Evolutionary conservation across 2,329 filamentous ascomycete genomes (phyloP), one percentile per base, ranked within the genome.

Genomic region (Trichoderma breve): DNA sequence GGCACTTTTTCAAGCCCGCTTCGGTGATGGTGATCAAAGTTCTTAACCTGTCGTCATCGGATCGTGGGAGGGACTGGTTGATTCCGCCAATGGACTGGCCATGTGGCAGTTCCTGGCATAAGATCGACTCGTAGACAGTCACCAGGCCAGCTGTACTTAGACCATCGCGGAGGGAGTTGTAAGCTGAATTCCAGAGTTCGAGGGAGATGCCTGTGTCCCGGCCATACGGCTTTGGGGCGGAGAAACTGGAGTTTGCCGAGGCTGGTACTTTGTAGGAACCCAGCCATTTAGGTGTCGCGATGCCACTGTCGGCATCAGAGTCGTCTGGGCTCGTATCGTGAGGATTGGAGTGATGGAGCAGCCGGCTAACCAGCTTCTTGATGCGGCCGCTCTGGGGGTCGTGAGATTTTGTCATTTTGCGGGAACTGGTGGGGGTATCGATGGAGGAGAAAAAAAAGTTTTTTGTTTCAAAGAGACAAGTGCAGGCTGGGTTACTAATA

Each of bases 121-220:
- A 75, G 61, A 82, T 82, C 66, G 74, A 76, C 72, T 82, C 81
- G 73, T 82, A 82, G 3, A 80, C 78, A 12, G 78, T 72, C 3
- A 81, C 80, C 11, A 82, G 77, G 8, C 76, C 78, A 7, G 77
- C 70, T 14, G 79, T 79, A 34, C 75, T 74, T 14, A 76, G 73
- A 12, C 78, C 76, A 60, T 79, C 76, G 34, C 80, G 77, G 15
- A 82, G 75, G 1, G 73, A 64, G 62, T 81, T 78, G 66, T 82
- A 82, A 5, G 79, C 81, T 18, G 77, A 69, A 61, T 79, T 81
- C 81, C 81, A 82, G 15, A 82, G 74, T 26, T 77, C 75, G 47
- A 80, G 73, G 24, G 77, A 78, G 4, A 69, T 60, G 14, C 58
- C 55, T 9, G 58, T 55, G 14, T 73, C 34, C 4, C 57, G 55